These are phyloP conservation scores for Sclerotinia spermophila DNA, from an alignment of 2,329 filamentous ascomycete species.

Conservation along the genomic window DNA sequence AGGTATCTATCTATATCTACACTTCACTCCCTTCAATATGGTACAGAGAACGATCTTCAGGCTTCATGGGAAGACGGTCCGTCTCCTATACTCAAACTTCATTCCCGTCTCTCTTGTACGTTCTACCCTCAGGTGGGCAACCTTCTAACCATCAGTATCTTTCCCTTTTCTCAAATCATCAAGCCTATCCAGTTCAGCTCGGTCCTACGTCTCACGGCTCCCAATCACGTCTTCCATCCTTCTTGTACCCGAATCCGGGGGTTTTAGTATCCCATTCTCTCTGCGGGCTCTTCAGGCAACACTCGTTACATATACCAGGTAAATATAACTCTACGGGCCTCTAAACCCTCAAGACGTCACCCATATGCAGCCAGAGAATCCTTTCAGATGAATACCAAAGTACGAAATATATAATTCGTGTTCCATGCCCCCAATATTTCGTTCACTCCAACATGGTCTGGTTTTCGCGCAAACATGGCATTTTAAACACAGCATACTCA, in stretches of 20 bases:
- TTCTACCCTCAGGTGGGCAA: too few relatives aligned
- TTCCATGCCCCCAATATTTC: neutral
- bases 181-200: neutral
- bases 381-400: neutral
- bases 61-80: neutral
- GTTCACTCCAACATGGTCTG: neutral
- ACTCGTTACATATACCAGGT: neutral
- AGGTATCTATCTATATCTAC: neutral
- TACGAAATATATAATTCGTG: neutral
- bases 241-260: neutral
- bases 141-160: neutral
- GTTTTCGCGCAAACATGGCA: conserved; percentile 6
- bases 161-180: neutral
- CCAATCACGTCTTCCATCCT: neutral
- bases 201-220: neutral
- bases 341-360: neutral
- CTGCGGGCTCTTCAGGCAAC: neutral
- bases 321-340: neutral
- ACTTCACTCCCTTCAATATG: neutral
- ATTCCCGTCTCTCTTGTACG: neutral
- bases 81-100: neutral
- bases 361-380: neutral
- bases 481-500: neutral
- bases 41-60: neutral
- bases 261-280: neutral